Evolutionary conservation across 345 rosid species (phyloP).

Genomic region (Hypericum perforatum): DNA sequence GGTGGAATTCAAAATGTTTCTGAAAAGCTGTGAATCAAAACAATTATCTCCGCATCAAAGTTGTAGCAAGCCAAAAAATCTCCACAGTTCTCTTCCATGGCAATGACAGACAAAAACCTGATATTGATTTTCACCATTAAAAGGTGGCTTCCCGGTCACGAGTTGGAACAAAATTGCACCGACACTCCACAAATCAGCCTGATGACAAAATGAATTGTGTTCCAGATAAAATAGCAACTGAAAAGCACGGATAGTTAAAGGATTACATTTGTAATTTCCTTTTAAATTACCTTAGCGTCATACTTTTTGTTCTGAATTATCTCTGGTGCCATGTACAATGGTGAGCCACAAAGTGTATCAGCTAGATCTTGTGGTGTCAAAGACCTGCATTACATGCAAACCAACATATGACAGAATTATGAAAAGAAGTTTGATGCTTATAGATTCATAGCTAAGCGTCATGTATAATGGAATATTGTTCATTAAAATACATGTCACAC

Average conservation of each 20-base stretch:
- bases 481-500: too few species aligned
- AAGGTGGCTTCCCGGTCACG: constrained; percentile 77
- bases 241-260: background rate
- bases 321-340: constrained; percentile 89
- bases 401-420: constrained; percentile 4
- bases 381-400: constrained; percentile 33
- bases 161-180: constrained; percentile 76
- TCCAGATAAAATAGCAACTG: constrained; percentile 1
- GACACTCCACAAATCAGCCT: constrained; percentile 94
- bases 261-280: background rate
- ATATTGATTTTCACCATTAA: constrained; percentile 54
- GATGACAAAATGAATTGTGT: constrained; percentile 12
- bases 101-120: constrained; percentile 32
- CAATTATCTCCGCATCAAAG: background rate
- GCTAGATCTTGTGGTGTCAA: constrained; percentile 59
- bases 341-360: constrained; percentile 72
- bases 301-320: constrained; percentile 66
- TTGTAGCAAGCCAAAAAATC: too few species aligned
- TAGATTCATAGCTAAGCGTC: too few species aligned
- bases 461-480: too few species aligned
- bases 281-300: constrained; percentile 68
- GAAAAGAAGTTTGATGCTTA: background rate
- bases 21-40: constrained; percentile 48
- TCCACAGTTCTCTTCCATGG: too few species aligned
- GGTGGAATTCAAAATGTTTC: constrained; percentile 55